Base-by-base conservation (phyloP, 805 yeast species). In the Ogataea populi-albae region DNA sequence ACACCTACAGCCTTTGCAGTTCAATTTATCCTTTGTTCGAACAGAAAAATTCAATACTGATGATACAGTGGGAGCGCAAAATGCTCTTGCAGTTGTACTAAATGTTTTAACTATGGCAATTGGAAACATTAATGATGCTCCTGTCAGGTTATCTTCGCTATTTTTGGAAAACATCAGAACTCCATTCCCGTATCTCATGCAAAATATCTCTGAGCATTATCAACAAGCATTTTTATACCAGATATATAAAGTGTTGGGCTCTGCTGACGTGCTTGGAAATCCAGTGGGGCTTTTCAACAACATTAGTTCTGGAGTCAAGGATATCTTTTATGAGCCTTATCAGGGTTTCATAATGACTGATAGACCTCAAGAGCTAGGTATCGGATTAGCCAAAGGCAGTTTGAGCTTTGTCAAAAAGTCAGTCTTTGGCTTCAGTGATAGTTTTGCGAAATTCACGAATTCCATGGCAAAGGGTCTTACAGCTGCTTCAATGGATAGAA, bases 231-330 rank as follows among this genome's bases (percentile, higher is more conserved):
- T 91, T 62, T 72, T 93, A 40, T 88, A 86, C 55, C 98, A 93
- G 61, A 67, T 93, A 22, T 95, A 93, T 62, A 88, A 87, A 58
- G 80, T 93, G 28, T 66, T 94, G 22, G 99, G 99, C 0, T 87
- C 96, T 14, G 98, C 98, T 0, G 98, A 94, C 61, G 77, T 93
- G 47, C 65, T 93, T 32, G 99, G 98, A 16, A 93, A 94, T 48
- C 99, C 99, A 0, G 98, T 94, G 19, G 98, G 98, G 1, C 66
- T 93, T 43, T 93, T 93, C 66, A 93, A 86, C 57, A 89, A 88
- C 48, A 68, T 93, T 38, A 81, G 95, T 38, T 87, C 97, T 0
- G 99, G 99, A 34, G 93, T 93, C 8, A 75, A 88, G 76, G 99
- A 93, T 59, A 83, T 93, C 14, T 93, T 93, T 59, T 93, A 93